These are phyloP conservation scores for Aspergillus fructus DNA, from an alignment of 2,329 filamentous ascomycete genomes.

Conservation along the genomic window DNA sequence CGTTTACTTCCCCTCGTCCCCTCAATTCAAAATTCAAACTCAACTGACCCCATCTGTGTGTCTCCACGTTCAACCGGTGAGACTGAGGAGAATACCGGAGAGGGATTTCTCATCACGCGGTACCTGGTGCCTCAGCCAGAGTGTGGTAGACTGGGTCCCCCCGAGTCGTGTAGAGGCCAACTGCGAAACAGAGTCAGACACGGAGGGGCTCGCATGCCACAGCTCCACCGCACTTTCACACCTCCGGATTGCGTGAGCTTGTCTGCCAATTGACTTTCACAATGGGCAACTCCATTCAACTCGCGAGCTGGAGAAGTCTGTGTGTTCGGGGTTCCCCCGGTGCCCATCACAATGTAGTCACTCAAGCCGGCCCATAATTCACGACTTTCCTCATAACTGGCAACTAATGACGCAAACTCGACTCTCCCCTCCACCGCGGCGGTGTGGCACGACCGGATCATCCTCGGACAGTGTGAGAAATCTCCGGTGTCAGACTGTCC, in stretches of 20 bases:
- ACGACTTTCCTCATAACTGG: no score
- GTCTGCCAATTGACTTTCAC: no score
- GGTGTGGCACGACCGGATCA: neutral
- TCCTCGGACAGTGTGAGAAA: neutral
- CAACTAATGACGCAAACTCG: no score
- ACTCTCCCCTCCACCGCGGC: no score
- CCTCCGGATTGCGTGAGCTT: neutral
- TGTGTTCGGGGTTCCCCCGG: neutral
- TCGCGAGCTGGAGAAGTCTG: no score
- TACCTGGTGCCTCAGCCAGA: neutral
- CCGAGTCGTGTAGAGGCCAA: no score
- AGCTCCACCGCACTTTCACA: neutral
- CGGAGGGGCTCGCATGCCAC: neutral
- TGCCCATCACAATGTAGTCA: no score
- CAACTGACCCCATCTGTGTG: neutral
- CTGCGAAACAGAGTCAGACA: no score
- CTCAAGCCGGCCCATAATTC: no score
- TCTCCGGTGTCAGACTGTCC: neutral
- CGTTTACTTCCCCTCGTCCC: neutral
- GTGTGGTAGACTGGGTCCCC: neutral
- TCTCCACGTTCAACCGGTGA: conserved; percentile 6
- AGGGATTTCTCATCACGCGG: conserved; percentile 4
- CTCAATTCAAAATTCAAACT: neutral
- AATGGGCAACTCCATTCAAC: no score
- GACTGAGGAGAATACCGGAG: conserved; percentile 3